These are phyloP conservation scores for Colletotrichum shisoi DNA, from an alignment of 2,329 filamentous ascomycete genomes.

Conservation along the genomic window DNA sequence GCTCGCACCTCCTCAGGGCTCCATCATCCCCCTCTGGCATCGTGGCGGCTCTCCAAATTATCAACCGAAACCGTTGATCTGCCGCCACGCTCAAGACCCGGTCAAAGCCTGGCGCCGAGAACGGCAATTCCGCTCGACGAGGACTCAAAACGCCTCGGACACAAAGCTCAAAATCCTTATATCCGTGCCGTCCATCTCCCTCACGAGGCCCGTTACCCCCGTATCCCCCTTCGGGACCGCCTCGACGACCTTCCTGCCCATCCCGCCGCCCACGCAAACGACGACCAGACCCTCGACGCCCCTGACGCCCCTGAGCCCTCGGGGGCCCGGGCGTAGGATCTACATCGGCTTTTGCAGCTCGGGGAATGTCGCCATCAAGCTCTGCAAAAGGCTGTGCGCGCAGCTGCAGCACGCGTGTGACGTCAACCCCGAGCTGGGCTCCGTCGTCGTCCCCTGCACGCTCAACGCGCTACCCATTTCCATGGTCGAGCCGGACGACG, in stretches of 20 bases:
- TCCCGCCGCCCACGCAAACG: slow-evolving; percentile 9
- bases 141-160: background rate
- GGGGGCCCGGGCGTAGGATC: slow-evolving; percentile 30
- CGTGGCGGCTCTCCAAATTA: slow-evolving; percentile 36
- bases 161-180: slow-evolving; percentile 33
- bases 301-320: slow-evolving; percentile 29
- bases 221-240: slow-evolving; percentile 32
- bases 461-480: slow-evolving; percentile 34
- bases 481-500: slow-evolving; percentile 27
- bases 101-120: slow-evolving; percentile 36
- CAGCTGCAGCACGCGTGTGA: slow-evolving; percentile 38
- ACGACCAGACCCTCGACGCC: slow-evolving; percentile 32
- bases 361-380: slow-evolving; percentile 37
- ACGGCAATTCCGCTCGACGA: slow-evolving; percentile 1
- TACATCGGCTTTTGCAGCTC: slow-evolving; percentile 38
- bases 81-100: slow-evolving; percentile 33
- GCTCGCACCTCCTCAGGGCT: slow-evolving; percentile 34
- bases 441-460: slow-evolving; percentile 33
- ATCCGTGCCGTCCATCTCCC: slow-evolving; percentile 33
- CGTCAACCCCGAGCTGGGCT: slow-evolving; percentile 30
- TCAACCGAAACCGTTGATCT: slow-evolving; percentile 36
- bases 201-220: slow-evolving; percentile 30
- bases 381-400: slow-evolving; percentile 36
- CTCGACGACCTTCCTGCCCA: slow-evolving; percentile 21
- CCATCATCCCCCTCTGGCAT: slow-evolving; percentile 37